Base-by-base conservation (phyloP, 2,329 filamentous ascomycete genomes). In the Bipolaris sorokiniana region DNA sequence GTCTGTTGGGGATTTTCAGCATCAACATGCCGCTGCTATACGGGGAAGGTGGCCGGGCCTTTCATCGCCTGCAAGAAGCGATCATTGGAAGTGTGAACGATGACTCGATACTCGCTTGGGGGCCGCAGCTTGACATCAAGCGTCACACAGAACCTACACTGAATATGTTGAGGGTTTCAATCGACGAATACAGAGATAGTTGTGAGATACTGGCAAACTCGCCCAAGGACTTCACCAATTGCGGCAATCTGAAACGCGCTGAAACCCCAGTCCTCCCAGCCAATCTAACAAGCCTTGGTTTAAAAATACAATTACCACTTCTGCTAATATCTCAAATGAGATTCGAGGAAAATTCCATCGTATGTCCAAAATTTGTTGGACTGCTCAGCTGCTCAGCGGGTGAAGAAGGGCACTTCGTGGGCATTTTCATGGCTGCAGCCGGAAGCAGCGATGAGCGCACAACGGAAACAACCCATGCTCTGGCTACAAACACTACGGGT, bases 21-120 rank as follows among this genome's bases (percentile, higher is more conserved):
- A 59, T 75, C 6, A 65, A 66, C 23, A 71, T 76, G 64, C 63
- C 70, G 3, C 51, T 72, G 9, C 48, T 72, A 1, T 75, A 76
- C 51, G 73, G 73, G 6, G 73, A 73, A 61, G 70, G 70, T 3
- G 7, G 56, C 7, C 53, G 57, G 18, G 67, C 68, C 1, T 72
- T 71, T 51, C 16, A 9, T 1, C 48, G 68, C 9, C 56, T 72
- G 3, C 62, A 67, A 37, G 56, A 67, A 49, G 68, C 68, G 37
- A 69, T 71, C 13, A 56, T 66, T 15, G 58, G 38, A 28, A 48
- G n/a, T 3, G 26, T n/a, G 2, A 31, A 56, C 6, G 63, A 67
- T 15, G 42, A 62, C 13, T 58, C 58, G 7, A 48, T 67, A n/a
- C 62, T 67, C 20, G 64, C 60, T 11, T 64, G 54, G 62, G 36